Base-by-base conservation (phyloP, 352 stramenopile species). In the Pythium phragmitis region DNA sequence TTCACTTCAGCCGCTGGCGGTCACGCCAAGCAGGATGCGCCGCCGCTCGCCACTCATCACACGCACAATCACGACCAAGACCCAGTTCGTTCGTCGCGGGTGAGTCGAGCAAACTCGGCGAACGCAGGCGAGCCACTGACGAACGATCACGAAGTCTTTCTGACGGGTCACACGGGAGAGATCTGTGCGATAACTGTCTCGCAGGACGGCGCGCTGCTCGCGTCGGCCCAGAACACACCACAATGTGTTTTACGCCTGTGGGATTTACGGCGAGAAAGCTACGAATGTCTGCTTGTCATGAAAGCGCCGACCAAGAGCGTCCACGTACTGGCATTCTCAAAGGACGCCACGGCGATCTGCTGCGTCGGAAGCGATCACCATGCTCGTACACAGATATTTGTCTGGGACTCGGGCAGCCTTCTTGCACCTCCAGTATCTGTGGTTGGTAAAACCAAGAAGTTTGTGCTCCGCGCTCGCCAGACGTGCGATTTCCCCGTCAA, bases 401-500 rank as follows among this genome's bases (percentile, higher is more conserved):
- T 94, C 4, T 96, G 81, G 80, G 80, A 93, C 58, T 84, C 82
- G 9, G 77, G 72, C 12, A 60, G 42, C 33, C 36, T 74, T 6
- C 42, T 56, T 17, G 13, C 54, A 4, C 41, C 53, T n/a, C 28
- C 26, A 17, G 37, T 47, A 8, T 28, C 42, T 9, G 42, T 28
- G 5, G 17, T 28, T 26, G 53, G 16, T 23, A 30, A 30, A 5
- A 16, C 46, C 21, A 66, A 57, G 53, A 65, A 62, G 54, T 48
- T 86, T 0, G 67, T 67, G 54, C 58, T 94, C 17, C 72, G 93
- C 26, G 88, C 88, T 7, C 73, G 83, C 23, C 92, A 98, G 72
- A 91, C 91, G 7, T 96, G 81, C 13, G 90, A 97, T 50, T 97
- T 96, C 39, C 70, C 79, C 7, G 80, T 98, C 51, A 60, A 73